Base-by-base conservation (phyloP, 2,329 filamentous ascomycete species). In the Dichotomopilus funicola region DNA sequence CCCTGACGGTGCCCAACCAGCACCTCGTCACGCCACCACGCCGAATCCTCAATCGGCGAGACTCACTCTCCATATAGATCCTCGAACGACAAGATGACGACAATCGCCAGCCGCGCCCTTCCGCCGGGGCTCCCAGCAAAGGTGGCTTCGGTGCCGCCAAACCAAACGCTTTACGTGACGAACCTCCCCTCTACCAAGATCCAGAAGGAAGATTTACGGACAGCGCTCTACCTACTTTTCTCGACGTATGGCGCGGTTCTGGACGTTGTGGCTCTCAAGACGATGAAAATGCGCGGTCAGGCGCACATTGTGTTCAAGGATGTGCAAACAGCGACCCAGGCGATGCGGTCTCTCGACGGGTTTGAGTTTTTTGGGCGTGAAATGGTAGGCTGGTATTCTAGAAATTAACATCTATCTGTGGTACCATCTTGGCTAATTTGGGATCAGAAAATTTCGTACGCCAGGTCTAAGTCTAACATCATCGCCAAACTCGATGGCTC, bases 301-400 rank as follows among this genome's bases (percentile, higher is more conserved):
- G 94, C 94, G 59, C 94, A 97, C 67, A 77, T 99, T 58, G 88
- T 94, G 11, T 97, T 91, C 70, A 83, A 89, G 56, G 92, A 99
- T 69, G 78, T 92, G 37, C 88, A 96, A 63, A 85, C 89, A n/a
- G 90, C 91, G 51, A 96, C 91, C 31, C 90, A 96, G 68, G 94
- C 94, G 1, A 89, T 99, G 89, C 80, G 92, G 62, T 85, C 89
- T 9, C 75, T 96, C 48, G 87, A 97, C 64, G 90, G 89, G 2
- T 89, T 90, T 66, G 82, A 88, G 2, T 91, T 99, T 62, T 86
- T 95, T 61, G 94, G 91, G 12, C 85, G 83, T 61, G 81, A 90
- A 62, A 84, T 99, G 78, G 92, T 96, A 70, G 60, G 87, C 19
- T 27, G 19, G 19, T 27, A 3, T 3, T 27, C 19, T 27, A 27